Evolutionary conservation across 2,329 filamentous ascomycete species (phyloP).

Genomic region (Beauveria rudraprayagi): DNA sequence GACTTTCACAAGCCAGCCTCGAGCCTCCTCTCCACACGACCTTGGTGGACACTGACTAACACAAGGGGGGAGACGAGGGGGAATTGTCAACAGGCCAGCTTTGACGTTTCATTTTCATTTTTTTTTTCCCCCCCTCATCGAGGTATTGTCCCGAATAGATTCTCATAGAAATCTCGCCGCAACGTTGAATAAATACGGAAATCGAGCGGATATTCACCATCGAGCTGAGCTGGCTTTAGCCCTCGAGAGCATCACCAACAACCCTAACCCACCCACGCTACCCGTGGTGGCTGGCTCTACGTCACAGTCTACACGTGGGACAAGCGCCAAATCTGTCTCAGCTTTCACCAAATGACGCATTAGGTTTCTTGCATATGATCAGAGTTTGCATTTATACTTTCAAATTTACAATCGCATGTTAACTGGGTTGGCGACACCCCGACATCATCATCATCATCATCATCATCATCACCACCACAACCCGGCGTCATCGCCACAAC

Average conservation of each 20-base stretch:
- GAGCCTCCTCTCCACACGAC: not conserved
- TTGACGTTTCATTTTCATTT: not conserved
- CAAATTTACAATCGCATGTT: not conserved
- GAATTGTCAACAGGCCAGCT: not conserved
- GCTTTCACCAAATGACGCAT: not conserved
- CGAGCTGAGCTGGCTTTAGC: not conserved
- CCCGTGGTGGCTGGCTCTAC: not conserved
- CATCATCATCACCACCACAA: not conserved
- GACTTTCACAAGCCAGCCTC: slow-evolving; percentile 5
- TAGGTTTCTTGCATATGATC: not conserved
- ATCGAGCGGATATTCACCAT: not conserved
- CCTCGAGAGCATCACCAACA: not conserved
- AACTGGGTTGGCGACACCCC: too few species aligned
- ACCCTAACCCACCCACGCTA: slow-evolving; percentile 5
- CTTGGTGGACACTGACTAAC: not conserved
- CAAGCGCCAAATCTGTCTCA: not conserved
- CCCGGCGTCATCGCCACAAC: not conserved
- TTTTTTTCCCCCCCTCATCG: too few species aligned
- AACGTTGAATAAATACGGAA: too few species aligned
- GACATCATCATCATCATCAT: not conserved
- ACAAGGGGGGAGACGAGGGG: not conserved
- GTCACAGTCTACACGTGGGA: slow-evolving; percentile 6
- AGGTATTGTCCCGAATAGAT: too few species aligned
- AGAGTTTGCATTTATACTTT: not conserved
- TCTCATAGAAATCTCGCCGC: too few species aligned